A percentile compares a stretch with the other conserved stretches of the same genome.
Conservation (phyloP, 1,139 yeast species). For the Yamadazyma oceani region DNA sequence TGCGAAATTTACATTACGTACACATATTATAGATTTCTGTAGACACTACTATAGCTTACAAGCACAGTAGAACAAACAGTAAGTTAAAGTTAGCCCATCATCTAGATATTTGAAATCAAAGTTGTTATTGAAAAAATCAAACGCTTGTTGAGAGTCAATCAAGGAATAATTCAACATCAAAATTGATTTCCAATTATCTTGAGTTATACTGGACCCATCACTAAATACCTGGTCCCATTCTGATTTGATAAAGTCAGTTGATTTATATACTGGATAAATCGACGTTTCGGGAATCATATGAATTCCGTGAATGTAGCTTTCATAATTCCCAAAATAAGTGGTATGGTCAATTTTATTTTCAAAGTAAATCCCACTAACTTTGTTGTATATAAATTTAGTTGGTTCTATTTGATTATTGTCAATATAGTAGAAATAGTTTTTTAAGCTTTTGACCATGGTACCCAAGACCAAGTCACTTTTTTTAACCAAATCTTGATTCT, state of each 20-base stretch:
- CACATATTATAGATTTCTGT: no score
- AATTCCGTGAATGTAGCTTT: slow-evolving; percentile 88
- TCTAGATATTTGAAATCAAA: slow-evolving; percentile 15
- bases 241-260: slow-evolving; percentile 63
- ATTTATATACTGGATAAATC: slow-evolving; percentile 75
- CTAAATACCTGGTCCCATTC: slow-evolving; percentile 66
- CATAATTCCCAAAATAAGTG: slow-evolving; percentile 71
- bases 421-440: slow-evolving; percentile 55
- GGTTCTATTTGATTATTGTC: slow-evolving; percentile 56
- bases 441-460: slow-evolving; percentile 54
- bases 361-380: slow-evolving; percentile 67
- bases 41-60: slow-evolving; percentile 17
- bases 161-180: slow-evolving; percentile 23
- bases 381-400: slow-evolving; percentile 49
- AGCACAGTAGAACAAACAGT: slow-evolving; percentile 25
- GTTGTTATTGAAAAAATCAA: slow-evolving; percentile 17
- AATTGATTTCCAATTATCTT: slow-evolving; percentile 25
- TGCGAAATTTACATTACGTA: not conserved
- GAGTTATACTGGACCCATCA: slow-evolving; percentile 9
- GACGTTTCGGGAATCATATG: slow-evolving; percentile 92
- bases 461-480: slow-evolving; percentile 68
- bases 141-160: slow-evolving; percentile 20
- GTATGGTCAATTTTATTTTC: slow-evolving; percentile 88
- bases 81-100: slow-evolving; percentile 24
- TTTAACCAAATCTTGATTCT: slow-evolving; percentile 62